Percentiles rank a stretch among this genome's conserved stretches.
Evolutionary conservation across 2,329 filamentous ascomycete species (phyloP).

Genomic region (Dactylellina haptotyla): DNA sequence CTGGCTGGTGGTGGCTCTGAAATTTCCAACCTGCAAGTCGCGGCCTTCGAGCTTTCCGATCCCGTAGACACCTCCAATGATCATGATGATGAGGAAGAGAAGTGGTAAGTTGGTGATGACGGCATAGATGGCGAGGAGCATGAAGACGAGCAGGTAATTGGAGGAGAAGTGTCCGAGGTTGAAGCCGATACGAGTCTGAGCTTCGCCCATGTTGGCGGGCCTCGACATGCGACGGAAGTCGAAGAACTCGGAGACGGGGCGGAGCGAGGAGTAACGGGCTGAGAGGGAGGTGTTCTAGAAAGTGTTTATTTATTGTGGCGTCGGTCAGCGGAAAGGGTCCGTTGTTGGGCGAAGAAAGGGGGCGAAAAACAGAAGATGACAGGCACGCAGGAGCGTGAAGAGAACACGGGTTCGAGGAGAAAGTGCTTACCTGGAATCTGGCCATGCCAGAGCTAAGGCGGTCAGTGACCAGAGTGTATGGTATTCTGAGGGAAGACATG

Average conservation of each 20-base stretch:
- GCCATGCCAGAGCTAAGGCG: constrained; percentile 50
- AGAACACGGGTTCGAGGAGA: neutral
- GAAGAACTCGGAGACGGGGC: constrained; percentile 90
- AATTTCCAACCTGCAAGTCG: constrained; percentile 81
- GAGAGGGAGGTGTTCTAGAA: constrained; percentile 68
- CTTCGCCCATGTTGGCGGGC: constrained; percentile 87
- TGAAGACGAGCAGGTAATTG: constrained; percentile 95
- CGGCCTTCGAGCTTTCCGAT: constrained; percentile 89
- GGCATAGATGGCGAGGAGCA: constrained; percentile 95
- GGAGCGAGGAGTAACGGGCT: constrained; percentile 89
- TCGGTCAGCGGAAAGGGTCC: constrained; percentile 9
- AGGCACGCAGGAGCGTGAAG: neutral
- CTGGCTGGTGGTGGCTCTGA: constrained; percentile 87
- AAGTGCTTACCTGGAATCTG: constrained; percentile 38
- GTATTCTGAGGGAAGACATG: constrained; percentile 43
- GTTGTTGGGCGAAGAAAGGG: constrained; percentile 34
- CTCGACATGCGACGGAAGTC: constrained; percentile 96
- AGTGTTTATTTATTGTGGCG: constrained; percentile 12
- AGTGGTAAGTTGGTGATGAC: constrained; percentile 86
- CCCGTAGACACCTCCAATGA: constrained; percentile 85
- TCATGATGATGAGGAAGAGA: constrained; percentile 90
- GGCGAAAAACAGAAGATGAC: neutral
- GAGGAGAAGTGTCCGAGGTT: constrained; percentile 96
- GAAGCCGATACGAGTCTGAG: constrained; percentile 94
- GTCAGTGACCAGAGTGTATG: constrained; percentile 47